These are phyloP conservation scores for Gyrodon lividus DNA, from an alignment of 768 basidiomycete species.

Conservation along the genomic window DNA sequence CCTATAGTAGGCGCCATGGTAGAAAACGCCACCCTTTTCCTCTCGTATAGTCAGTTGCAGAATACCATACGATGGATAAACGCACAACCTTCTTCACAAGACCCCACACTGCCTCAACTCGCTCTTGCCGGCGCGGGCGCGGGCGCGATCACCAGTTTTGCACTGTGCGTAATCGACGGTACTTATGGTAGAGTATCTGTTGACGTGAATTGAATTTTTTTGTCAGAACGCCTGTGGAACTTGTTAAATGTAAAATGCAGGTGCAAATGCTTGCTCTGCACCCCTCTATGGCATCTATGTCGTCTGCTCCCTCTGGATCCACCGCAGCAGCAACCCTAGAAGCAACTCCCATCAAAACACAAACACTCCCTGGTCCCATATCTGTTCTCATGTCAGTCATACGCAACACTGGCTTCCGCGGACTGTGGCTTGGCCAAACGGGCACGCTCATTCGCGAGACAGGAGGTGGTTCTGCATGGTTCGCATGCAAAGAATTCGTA, in stretches of 20 bases:
- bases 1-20: constrained; percentile 90
- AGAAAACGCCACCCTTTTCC: constrained; percentile 87
- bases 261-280: constrained; percentile 74
- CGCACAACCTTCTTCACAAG: constrained; percentile 34
- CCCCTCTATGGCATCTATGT: constrained; percentile 14
- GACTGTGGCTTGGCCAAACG: constrained; percentile 96
- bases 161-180: constrained; percentile 58
- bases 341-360: constrained; percentile 10
- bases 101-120: constrained; percentile 66
- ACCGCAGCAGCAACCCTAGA: constrained; percentile 14
- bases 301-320: constrained; percentile 11
- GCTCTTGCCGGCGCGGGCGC: constrained; percentile 84
- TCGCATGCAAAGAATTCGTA: constrained; percentile 80
- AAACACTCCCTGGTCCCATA: constrained; percentile 67
- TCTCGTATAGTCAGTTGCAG: constrained; percentile 80
- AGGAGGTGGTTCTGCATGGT: constrained; percentile 91
- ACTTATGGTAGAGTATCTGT: background rate
- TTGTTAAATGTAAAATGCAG: constrained; percentile 98
- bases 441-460: constrained; percentile 93
- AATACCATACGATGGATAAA: constrained; percentile 49
- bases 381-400: constrained; percentile 64
- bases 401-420: constrained; percentile 66
- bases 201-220: background rate
- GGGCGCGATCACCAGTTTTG: constrained; percentile 81
- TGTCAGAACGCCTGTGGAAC: constrained; percentile 86